A percentile compares a stretch with the other conserved stretches of the same genome.
Evolutionary conservation across 495 filamentous ascomycete species (phyloP).

Genomic region (Clavariopsis aquatica): DNA sequence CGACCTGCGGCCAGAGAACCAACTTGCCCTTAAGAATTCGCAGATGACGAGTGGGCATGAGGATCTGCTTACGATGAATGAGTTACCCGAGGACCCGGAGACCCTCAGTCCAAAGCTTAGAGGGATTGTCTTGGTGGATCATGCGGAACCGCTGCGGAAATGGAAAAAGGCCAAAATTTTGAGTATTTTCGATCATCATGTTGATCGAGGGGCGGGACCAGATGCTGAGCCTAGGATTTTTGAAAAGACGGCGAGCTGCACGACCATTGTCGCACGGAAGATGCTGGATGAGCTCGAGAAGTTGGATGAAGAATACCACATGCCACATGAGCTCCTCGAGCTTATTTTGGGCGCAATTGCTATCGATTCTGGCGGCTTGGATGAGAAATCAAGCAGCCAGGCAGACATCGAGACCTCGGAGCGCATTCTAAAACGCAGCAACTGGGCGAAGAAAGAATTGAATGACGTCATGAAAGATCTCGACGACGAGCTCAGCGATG

Average conservation of each 20-base stretch:
- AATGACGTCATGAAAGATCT: slow-evolving; percentile 36
- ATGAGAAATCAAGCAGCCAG: slow-evolving; percentile 15
- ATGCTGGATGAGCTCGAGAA: slow-evolving; percentile 41
- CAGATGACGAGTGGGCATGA: slow-evolving; percentile 35
- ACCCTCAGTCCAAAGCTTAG: slow-evolving; percentile 32
- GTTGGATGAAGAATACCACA: slow-evolving; percentile 37
- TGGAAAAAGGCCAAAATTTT: slow-evolving; percentile 37
- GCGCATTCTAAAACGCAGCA: slow-evolving; percentile 33
- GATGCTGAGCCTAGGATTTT: slow-evolving; percentile 38
- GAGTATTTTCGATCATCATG: slow-evolving; percentile 40
- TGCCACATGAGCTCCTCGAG: slow-evolving; percentile 41
- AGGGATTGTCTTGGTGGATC: slow-evolving; percentile 39
- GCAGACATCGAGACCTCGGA: slow-evolving; percentile 25
- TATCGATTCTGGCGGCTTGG: slow-evolving; percentile 37
- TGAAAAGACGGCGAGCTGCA: slow-evolving; percentile 38
- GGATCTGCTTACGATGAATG: slow-evolving; percentile 38
- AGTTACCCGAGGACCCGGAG: slow-evolving; percentile 39
- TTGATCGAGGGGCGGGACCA: slow-evolving; percentile 29
- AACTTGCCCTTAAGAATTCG: slow-evolving; percentile 35
- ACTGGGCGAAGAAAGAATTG: slow-evolving; percentile 26
- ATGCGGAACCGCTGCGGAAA: slow-evolving; percentile 32
- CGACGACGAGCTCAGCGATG: slow-evolving; percentile 35
- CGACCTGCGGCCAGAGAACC: slow-evolving; percentile 40
- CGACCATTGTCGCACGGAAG: slow-evolving; percentile 35
- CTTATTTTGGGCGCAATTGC: slow-evolving; percentile 40